phyloP scores from a whole-genome alignment of 2,329 filamentous ascomycete genomes.

The Penicillium sp. region DNA sequence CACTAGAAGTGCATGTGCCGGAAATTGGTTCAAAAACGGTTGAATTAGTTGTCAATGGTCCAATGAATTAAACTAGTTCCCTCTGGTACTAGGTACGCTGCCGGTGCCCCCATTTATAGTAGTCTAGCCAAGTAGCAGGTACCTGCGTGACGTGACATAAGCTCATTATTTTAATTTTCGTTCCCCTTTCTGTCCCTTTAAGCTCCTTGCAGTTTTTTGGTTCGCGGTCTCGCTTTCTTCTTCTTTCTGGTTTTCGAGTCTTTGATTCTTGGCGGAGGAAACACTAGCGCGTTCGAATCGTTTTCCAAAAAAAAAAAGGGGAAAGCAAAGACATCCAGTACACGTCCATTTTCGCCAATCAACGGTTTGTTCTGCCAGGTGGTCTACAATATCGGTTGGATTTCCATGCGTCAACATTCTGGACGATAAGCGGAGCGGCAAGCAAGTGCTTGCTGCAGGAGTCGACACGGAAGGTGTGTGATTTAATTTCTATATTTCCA shows the following conservation, averaged over 20 bases:
- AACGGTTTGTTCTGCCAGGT: conserved; percentile 29
- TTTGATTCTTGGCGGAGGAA: background rate
- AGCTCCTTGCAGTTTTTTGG: conserved; percentile 2
- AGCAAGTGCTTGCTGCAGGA: conserved; percentile 50
- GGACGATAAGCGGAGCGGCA: conserved; percentile 46
- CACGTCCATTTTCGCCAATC: conserved; percentile 17
- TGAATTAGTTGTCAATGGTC: background rate
- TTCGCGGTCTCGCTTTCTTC: background rate
- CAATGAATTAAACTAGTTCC: background rate
- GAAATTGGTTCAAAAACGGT: conserved; percentile 1
- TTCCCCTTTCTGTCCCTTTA: conserved; percentile 9
- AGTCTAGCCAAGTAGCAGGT: conserved; percentile 9
- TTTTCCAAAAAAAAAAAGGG: conserved; percentile 12
- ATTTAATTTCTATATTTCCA: conserved; percentile 9
- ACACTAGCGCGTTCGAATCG: conserved; percentile 3
- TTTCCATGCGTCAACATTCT: conserved; percentile 50
- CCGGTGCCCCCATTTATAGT: conserved; percentile 1
- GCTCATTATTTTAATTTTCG: conserved; percentile 10
- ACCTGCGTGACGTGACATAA: conserved; percentile 22
- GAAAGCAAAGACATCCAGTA: background rate
- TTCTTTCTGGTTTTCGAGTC: background rate
- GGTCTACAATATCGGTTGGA: conserved; percentile 31
- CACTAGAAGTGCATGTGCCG: background rate
- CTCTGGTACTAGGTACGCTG: conserved; percentile 16
- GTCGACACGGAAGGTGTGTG: conserved; percentile 48